Conservation (phyloP, 192 early-diverging fungal genomes). For the Obelidium mucronatum region DNA sequence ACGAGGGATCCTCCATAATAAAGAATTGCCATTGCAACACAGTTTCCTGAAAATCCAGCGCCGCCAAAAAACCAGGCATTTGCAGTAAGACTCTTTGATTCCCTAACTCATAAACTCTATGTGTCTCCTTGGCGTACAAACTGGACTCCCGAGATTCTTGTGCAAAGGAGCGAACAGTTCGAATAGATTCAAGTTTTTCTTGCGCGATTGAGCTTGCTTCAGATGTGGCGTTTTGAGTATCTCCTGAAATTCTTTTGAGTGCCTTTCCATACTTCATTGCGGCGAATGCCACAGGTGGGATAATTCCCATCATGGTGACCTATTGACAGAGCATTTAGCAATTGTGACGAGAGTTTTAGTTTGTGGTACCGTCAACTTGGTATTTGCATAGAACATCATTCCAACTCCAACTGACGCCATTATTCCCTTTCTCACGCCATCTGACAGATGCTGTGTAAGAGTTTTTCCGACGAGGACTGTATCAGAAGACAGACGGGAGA, state of each 20-base stretch:
- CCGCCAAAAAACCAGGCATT: slow-evolving; percentile 41
- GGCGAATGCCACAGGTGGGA: slow-evolving; percentile 75
- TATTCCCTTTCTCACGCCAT: slow-evolving; percentile 69
- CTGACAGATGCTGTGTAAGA: slow-evolving; percentile 75
- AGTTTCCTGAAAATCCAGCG: slow-evolving; percentile 44
- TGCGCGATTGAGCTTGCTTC: slow-evolving; percentile 72
- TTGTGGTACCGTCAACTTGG: slow-evolving; percentile 30
- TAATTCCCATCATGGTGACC: slow-evolving; percentile 72
- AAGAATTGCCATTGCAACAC: slow-evolving; percentile 47
- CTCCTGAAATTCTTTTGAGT: slow-evolving; percentile 62
- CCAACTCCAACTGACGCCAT: slow-evolving; percentile 63
- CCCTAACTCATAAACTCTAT: slow-evolving; percentile 36
- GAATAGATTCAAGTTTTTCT: slow-evolving; percentile 60
- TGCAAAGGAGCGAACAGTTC: slow-evolving; percentile 54
- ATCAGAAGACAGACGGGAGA: slow-evolving; percentile 80
- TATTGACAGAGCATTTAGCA: background rate
- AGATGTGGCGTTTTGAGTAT: slow-evolving; percentile 70
- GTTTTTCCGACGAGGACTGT: slow-evolving; percentile 77
- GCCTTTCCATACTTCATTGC: slow-evolving; percentile 73
- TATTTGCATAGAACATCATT: slow-evolving; percentile 72
- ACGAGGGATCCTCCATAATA: slow-evolving; percentile 54
- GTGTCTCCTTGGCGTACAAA: slow-evolving; percentile 28
- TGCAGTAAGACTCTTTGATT: slow-evolving; percentile 39
- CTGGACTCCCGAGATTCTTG: slow-evolving; percentile 39
- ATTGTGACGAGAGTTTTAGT: background rate